phyloP scores from a whole-genome alignment of 257 asterid genomes.

The Ligustrum vulgare region DNA sequence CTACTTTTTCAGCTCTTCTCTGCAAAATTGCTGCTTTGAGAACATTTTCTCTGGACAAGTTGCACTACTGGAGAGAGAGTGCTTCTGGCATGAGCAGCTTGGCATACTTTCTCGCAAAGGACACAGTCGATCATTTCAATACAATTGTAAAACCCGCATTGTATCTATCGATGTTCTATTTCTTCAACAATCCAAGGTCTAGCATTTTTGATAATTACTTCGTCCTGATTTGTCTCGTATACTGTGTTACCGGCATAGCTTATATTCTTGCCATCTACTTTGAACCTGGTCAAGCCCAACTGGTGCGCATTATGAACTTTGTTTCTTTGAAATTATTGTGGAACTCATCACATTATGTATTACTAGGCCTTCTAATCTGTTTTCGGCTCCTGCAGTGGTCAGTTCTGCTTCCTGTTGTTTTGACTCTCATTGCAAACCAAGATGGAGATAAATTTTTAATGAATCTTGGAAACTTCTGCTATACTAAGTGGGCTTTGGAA shows the following conservation, averaged over 20 bases:
- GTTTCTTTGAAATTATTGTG: not conserved
- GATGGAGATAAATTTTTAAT: slow-evolving; percentile 38
- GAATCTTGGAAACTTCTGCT: slow-evolving; percentile 49
- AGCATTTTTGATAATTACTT: slow-evolving; percentile 68
- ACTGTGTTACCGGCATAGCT: slow-evolving; percentile 97
- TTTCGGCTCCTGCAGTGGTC: slow-evolving; percentile 46
- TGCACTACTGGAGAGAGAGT: slow-evolving; percentile 98
- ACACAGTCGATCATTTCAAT: slow-evolving; percentile 83
- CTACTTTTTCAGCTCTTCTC: slow-evolving; percentile 63
- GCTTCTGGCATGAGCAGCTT: slow-evolving; percentile 95
- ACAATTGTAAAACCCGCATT: slow-evolving; percentile 87
- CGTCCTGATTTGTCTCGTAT: slow-evolving; percentile 77
- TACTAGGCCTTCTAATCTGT: not conserved
- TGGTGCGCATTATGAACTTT: slow-evolving; percentile 48
- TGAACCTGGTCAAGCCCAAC: slow-evolving; percentile 86
- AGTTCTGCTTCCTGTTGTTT: slow-evolving; percentile 65
- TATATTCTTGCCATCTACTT: slow-evolving; percentile 86
- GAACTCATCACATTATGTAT: not conserved
- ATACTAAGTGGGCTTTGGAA: slow-evolving; percentile 71
- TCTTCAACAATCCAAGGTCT: slow-evolving; percentile 97
- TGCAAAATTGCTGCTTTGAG: slow-evolving; percentile 90
- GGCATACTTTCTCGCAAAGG: slow-evolving; percentile 93
- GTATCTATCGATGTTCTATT: slow-evolving; percentile 92
- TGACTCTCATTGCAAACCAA: slow-evolving; percentile 62
- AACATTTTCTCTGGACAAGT: slow-evolving; percentile 81